Percentiles rank a stretch among this genome's conserved stretches.
phyloP scores from a whole-genome alignment of 139 green algal genomes.

The Tetradesmus lagerheimii region DNA sequence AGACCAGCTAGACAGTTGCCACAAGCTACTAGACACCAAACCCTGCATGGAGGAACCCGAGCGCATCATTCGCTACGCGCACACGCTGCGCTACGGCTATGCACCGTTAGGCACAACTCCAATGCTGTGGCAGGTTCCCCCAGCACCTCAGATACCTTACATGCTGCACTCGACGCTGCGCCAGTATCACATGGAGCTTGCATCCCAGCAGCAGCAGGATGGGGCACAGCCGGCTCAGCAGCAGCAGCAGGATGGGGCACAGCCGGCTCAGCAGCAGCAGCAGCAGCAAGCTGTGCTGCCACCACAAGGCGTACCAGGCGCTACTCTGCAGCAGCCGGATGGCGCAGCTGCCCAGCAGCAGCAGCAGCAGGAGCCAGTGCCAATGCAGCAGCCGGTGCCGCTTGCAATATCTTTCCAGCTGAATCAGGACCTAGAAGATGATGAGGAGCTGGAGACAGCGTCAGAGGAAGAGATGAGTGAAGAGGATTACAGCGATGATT shows the following conservation, averaged over 20 bases:
- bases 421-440: background rate
- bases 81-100: conserved; percentile 6
- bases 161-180: conserved; percentile 3
- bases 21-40: background rate
- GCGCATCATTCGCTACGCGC: background rate
- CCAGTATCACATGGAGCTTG: background rate
- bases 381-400: background rate
- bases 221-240: background rate
- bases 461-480: conserved; percentile 2
- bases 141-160: background rate
- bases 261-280: background rate
- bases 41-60: conserved; percentile 1
- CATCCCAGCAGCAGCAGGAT: background rate
- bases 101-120: background rate
- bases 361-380: background rate
- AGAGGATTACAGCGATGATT: conserved; percentile 6
- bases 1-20: background rate
- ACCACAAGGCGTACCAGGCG: too few species aligned
- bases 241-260: background rate
- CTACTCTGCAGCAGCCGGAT: background rate
- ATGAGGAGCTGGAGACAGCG: background rate
- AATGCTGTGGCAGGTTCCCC: background rate
- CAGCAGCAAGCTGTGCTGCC: background rate
- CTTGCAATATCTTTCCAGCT: background rate
- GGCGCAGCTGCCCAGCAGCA: background rate